A percentile compares a stretch with the other conserved stretches of the same genome.
These are phyloP conservation scores for Fraxinus pennsylvanica DNA, from an alignment of 257 asterid genomes.

Conservation along the genomic window DNA sequence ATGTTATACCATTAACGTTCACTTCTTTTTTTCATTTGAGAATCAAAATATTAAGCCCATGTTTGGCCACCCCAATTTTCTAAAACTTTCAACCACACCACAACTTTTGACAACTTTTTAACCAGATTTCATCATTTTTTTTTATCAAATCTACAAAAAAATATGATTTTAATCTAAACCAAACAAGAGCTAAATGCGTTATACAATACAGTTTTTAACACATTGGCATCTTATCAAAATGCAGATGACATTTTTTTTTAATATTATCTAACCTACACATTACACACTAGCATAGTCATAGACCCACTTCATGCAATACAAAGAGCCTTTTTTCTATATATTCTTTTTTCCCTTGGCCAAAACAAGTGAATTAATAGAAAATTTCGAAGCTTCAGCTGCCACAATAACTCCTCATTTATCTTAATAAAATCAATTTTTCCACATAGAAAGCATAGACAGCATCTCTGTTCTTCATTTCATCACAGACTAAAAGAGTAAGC, in stretches of 20 bases:
- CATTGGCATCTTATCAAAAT: background rate
- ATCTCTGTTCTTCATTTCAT: too few species aligned
- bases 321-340: background rate
- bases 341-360: background rate
- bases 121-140: background rate
- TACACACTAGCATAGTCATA: background rate
- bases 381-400: constrained; percentile 1
- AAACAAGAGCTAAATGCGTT: too few species aligned
- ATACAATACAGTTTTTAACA: background rate
- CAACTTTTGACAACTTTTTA: too few species aligned
- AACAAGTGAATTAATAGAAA: constrained; percentile 2
- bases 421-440: too few species aligned
- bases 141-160: too few species aligned
- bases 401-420: too few species aligned
- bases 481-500: background rate
- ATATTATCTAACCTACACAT: background rate
- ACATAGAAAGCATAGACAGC: too few species aligned
- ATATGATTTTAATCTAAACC: too few species aligned
- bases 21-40: background rate
- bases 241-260: background rate
- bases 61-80: too few species aligned
- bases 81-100: too few species aligned
- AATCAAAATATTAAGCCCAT: background rate
- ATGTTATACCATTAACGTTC: background rate
- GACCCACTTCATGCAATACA: background rate